Evolutionary conservation across 2,329 filamentous ascomycete genomes (phyloP).

Genomic region (Fusarium pininemorale): DNA sequence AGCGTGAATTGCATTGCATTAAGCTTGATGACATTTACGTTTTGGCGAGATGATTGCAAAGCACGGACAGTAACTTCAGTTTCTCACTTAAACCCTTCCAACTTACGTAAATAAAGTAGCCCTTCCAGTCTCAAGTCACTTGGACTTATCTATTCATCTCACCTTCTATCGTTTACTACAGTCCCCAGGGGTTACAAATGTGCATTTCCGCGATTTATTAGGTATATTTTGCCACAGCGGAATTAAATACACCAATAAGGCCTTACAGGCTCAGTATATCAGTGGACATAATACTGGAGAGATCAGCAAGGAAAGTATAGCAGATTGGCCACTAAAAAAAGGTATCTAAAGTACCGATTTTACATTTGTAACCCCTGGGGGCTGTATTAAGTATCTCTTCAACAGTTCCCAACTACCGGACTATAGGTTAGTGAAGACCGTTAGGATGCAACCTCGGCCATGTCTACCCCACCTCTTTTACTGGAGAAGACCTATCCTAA

Average conservation of each 20-base stretch:
- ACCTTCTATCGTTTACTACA: neutral
- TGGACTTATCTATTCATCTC: fast-evolving
- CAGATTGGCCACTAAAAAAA: too few relatives aligned
- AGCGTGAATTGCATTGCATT: neutral
- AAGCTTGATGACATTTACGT: neutral
- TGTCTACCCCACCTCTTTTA: neutral
- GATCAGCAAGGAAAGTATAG: too few relatives aligned
- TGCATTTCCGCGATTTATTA: too few relatives aligned
- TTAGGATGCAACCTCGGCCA: neutral
- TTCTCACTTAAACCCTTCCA: neutral
- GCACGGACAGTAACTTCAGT: neutral
- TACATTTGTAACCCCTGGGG: too few relatives aligned
- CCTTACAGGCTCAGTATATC: too few relatives aligned
- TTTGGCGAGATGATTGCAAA: neutral
- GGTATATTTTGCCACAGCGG: too few relatives aligned
- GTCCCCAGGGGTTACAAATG: too few relatives aligned
- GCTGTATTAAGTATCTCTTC: fast-evolving
- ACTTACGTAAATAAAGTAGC: fast-evolving
- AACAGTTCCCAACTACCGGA: neutral
- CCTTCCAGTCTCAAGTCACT: too few relatives aligned
- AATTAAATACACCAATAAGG: too few relatives aligned
- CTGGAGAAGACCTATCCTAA: neutral
- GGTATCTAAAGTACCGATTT: too few relatives aligned
- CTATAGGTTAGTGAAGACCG: neutral
- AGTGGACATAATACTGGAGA: too few relatives aligned